Percentiles rank a stretch among this genome's conserved stretches.
phyloP scores from a whole-genome alignment of 768 basidiomycete genomes.

The Epithele typhae region DNA sequence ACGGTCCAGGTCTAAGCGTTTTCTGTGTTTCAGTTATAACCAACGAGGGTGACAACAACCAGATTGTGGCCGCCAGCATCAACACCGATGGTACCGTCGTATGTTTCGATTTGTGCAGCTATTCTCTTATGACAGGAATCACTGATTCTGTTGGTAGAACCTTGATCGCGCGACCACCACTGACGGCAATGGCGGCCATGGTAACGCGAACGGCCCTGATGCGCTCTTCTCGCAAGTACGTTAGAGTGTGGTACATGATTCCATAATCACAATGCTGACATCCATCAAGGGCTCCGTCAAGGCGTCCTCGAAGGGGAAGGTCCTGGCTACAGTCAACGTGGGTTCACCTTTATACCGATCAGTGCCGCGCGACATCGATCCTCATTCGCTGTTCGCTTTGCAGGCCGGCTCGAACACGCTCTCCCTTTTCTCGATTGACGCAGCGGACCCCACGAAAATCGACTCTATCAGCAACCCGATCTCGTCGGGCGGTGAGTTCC shows the following conservation, averaged over 20 bases:
- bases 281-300: constrained; percentile 17
- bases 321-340: constrained; percentile 21
- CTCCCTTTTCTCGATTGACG: constrained; percentile 23
- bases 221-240: constrained; percentile 19
- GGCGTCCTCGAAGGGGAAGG: constrained; percentile 17
- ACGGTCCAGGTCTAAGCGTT: background rate
- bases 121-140: background rate
- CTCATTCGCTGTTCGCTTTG: background rate
- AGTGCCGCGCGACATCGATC: background rate
- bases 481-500: constrained; percentile 25
- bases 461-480: constrained; percentile 19
- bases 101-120: background rate
- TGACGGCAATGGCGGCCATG: constrained; percentile 17
- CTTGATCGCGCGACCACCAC: constrained; percentile 17
- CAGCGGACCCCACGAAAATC: constrained; percentile 20
- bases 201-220: constrained; percentile 17
- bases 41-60: constrained; percentile 43
- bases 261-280: background rate
- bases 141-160: constrained; percentile 6
- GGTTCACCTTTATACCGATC: background rate
- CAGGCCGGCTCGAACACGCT: constrained; percentile 25
- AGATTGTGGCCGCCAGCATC: constrained; percentile 39
- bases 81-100: constrained; percentile 39
- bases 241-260: too few species aligned
- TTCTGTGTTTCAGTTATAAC: constrained; percentile 37